phyloP scores from a whole-genome alignment of 208 protist genomes.

The Crithidia brevicula region DNA sequence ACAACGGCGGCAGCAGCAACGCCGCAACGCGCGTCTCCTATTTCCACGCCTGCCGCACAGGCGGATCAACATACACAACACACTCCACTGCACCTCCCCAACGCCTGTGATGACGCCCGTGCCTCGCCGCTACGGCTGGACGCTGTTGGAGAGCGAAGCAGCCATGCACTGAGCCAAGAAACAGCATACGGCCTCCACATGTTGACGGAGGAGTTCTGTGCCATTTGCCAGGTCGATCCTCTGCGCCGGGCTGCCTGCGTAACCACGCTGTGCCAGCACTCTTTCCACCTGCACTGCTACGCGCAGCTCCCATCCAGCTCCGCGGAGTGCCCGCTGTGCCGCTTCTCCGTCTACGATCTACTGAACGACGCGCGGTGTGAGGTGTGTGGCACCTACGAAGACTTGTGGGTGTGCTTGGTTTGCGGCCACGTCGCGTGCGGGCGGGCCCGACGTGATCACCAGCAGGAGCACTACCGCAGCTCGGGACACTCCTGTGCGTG shows the following conservation, averaged over 20 bases:
- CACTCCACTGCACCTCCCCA: conserved; percentile 7
- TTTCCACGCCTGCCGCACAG: neutral
- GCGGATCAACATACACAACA: neutral
- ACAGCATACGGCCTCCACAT: neutral
- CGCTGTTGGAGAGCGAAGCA: neutral
- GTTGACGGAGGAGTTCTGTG: conserved; percentile 64
- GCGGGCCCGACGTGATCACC: conserved; percentile 53
- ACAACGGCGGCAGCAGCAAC: neutral
- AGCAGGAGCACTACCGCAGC: conserved; percentile 55
- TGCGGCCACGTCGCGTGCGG: conserved; percentile 84
- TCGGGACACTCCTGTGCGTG: conserved; percentile 77
- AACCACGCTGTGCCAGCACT: conserved; percentile 76
- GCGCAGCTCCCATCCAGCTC: conserved; percentile 48
- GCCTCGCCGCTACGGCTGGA: conserved; percentile 3
- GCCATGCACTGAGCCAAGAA: neutral
- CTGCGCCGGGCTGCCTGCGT: conserved; percentile 43
- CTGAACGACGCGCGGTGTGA: conserved; percentile 69
- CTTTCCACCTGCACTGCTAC: conserved; percentile 77
- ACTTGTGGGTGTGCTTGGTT: conserved; percentile 87
- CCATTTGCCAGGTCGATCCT: conserved; percentile 77
- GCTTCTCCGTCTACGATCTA: conserved; percentile 78
- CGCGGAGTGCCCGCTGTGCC: conserved; percentile 79
- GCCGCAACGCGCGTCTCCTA: too few relatives aligned
- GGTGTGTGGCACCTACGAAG: conserved; percentile 70
- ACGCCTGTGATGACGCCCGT: neutral